Percentiles rank a stretch among this genome's conserved stretches.
Conservation (phyloP, 352 stramenopile genomes). For the Globisporangium heterothallicum region DNA sequence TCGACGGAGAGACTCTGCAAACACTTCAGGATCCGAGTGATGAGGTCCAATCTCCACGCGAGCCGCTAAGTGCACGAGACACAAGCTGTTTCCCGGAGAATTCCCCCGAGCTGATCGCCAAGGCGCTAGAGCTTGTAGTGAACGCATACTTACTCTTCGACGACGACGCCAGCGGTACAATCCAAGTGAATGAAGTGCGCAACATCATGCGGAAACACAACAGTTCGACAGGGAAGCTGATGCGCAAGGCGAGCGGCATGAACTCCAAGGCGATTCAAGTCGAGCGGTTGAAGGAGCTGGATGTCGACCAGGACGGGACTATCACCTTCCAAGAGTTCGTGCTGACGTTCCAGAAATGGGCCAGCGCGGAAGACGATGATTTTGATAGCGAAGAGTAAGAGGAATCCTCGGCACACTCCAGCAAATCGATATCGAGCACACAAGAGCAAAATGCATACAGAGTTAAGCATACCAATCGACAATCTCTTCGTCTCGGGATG, state of each 20-base stretch:
- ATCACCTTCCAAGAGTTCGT: constrained; percentile 90
- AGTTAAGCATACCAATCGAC: constrained; percentile 2
- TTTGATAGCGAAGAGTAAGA: constrained; percentile 4
- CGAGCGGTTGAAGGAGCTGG: constrained; percentile 85
- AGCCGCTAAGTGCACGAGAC: constrained; percentile 12
- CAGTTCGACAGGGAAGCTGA: constrained; percentile 31
- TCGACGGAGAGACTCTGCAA: neutral
- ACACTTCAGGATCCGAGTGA: neutral
- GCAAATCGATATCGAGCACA: constrained; percentile 6
- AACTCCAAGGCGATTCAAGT: constrained; percentile 55
- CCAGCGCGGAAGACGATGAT: constrained; percentile 51
- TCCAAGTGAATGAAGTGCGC: constrained; percentile 69
- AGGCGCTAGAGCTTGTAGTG: constrained; percentile 79
- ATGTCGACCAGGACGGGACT: constrained; percentile 81
- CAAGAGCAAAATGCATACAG: constrained; percentile 5
- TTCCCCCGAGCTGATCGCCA: constrained; percentile 47
- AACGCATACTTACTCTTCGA: constrained; percentile 85
- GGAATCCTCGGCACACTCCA: neutral
- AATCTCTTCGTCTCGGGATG: neutral
- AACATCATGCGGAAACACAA: constrained; percentile 58
- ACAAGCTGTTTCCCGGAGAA: constrained; percentile 20
- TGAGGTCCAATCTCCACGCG: constrained; percentile 5
- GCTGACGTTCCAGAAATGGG: constrained; percentile 85
- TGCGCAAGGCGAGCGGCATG: constrained; percentile 48
- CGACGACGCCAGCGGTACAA: constrained; percentile 73